phyloP scores from a whole-genome alignment of 148 eudicot species.

The Pouteria glomerata region DNA sequence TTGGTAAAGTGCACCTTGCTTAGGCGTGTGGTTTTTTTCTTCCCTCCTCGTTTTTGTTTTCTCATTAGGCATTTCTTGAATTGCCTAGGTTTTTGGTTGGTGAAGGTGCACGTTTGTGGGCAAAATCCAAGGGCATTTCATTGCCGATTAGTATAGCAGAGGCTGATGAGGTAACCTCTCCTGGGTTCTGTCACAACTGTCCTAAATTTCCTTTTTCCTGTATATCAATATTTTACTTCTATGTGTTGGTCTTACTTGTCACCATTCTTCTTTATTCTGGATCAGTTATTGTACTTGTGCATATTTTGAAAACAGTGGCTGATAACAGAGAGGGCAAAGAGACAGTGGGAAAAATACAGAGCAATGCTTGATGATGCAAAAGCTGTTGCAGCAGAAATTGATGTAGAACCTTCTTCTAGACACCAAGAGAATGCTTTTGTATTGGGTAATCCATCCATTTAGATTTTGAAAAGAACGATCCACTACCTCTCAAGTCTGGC shows the following conservation, averaged over 20 bases:
- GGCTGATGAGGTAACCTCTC: slow-evolving; percentile 52
- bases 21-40: background rate
- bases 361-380: slow-evolving; percentile 73
- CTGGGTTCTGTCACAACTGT: background rate
- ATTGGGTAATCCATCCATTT: slow-evolving; percentile 30
- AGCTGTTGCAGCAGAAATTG: slow-evolving; percentile 18
- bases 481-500: background rate
- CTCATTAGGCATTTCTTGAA: slow-evolving; percentile 4
- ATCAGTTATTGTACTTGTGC: background rate
- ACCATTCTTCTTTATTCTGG: background rate
- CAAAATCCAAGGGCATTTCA: slow-evolving; percentile 55
- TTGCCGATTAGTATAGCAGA: slow-evolving; percentile 37
- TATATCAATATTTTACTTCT: background rate
- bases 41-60: background rate
- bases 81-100: slow-evolving; percentile 79
- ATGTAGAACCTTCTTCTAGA: slow-evolving; percentile 17
- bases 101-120: slow-evolving; percentile 87
- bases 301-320: slow-evolving; percentile 53
- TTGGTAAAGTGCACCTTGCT: background rate
- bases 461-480: background rate
- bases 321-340: slow-evolving; percentile 64
- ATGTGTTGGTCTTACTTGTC: background rate
- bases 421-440: slow-evolving; percentile 12
- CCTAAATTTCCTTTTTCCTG: background rate
- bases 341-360: slow-evolving; percentile 78